Evolutionary conservation across 1,284 basidiomycete species (phyloP), one percentile per base, ranked within the genome.

Genomic region (Sanghuangporus baumii): DNA sequence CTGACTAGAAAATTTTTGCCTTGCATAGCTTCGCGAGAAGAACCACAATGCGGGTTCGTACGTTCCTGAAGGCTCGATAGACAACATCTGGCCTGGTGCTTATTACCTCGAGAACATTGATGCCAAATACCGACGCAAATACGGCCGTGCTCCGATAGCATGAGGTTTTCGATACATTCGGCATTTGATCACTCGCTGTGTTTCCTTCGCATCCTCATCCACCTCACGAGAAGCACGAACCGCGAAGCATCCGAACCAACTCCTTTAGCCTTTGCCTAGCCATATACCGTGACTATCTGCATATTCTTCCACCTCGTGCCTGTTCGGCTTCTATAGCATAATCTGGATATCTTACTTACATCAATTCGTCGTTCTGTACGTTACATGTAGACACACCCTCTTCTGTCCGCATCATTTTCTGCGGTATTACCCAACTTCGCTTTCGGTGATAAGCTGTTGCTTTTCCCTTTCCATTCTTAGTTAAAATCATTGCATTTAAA

Each of bases 101-200:
- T 98, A 90, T 81, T 99, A 98, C 83, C 91, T 99, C 69, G 89
- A 91, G 69, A 87, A 84, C 72, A 89, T 98, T 70, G 96, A 99
- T 79, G 79, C 83, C 71, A 96, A 95, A 79, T 97, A 89, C 86
- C 84, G 97, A 71, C 86, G 96, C 73, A 93, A 91, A 74, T 99
- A 99, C 78, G 74, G 57, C 26, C 63, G 63, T 55, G 54, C 55
- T 11, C 62, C 62, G 16, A n/a, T 46, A 38, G 47, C 59, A 31
- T 62, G 40, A 56, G 18, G 20, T 9, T n/a, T 47, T n/a, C 3
- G 20, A 34, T 48, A 14, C 3, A 37, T 36, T n/a, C 16, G 31
- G 14, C n/a, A 16, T 16, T 34, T 8, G 31, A n/a, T 37, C 52
- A 54, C 2, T 16, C 18, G 31, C 16, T 36, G 31, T 54, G 5